A percentile compares a stretch with the other conserved stretches of the same genome.
These are phyloP conservation scores for Avena sativa DNA, from an alignment of 176 grass and related monocot species.

Conservation along the genomic window DNA sequence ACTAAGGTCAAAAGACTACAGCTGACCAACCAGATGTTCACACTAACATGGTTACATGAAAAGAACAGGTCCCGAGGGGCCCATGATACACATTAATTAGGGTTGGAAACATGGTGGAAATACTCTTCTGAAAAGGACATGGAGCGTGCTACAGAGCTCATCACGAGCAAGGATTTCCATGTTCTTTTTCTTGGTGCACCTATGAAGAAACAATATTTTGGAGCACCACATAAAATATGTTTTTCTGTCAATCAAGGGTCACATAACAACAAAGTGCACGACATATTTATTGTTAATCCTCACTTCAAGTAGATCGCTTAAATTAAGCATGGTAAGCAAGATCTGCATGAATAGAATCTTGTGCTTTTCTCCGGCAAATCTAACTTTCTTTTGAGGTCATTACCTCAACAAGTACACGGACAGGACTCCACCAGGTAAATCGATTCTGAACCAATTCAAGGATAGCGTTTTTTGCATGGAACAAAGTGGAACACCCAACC, in stretches of 20 bases:
- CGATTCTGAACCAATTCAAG: not conserved
- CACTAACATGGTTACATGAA: slow-evolving; percentile 35
- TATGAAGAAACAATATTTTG: slow-evolving; percentile 22
- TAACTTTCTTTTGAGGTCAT: slow-evolving; percentile 34
- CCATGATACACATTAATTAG: slow-evolving; percentile 29
- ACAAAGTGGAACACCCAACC: slow-evolving; percentile 26
- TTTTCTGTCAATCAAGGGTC: slow-evolving; percentile 43
- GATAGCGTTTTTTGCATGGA: slow-evolving; percentile 48
- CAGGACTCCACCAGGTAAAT: slow-evolving; percentile 43
- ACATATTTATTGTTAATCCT: slow-evolving; percentile 36
- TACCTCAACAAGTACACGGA: slow-evolving; percentile 22
- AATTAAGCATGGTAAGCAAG: slow-evolving; percentile 45
- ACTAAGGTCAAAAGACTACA: slow-evolving; percentile 18
- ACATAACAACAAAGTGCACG: slow-evolving; percentile 31
- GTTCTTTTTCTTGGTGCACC: slow-evolving; percentile 14
- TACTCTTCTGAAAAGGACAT: slow-evolving; percentile 43
- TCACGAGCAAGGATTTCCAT: slow-evolving; percentile 38
- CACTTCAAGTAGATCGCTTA: slow-evolving; percentile 41
- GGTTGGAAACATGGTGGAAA: slow-evolving; percentile 26
- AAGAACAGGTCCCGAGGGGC: slow-evolving; percentile 30
- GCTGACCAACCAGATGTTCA: slow-evolving; percentile 21
- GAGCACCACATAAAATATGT: not conserved
- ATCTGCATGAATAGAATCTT: slow-evolving; percentile 39
- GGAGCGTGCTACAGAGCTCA: slow-evolving; percentile 21
- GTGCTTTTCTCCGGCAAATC: slow-evolving; percentile 42